Percentiles rank a stretch among this genome's conserved stretches.
phyloP scores from a whole-genome alignment of 768 basidiomycete genomes.

The Suillus brevipes region DNA sequence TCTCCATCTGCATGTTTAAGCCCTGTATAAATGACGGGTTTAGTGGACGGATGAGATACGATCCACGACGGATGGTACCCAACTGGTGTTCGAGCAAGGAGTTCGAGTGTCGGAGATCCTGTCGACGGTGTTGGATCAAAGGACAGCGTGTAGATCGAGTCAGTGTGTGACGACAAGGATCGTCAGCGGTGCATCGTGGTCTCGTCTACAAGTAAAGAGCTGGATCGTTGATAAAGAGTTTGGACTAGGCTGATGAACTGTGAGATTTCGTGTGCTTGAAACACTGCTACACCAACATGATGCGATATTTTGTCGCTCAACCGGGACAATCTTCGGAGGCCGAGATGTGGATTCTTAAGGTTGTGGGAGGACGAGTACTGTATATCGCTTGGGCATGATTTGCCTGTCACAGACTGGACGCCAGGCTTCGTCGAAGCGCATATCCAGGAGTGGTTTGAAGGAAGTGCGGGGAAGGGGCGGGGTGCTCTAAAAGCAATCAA shows the following conservation, averaged over 20 bases:
- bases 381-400: slow-evolving; percentile 73
- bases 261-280: slow-evolving; percentile 1
- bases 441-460: slow-evolving; percentile 19
- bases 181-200: slow-evolving; percentile 18
- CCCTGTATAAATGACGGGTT: slow-evolving; percentile 60
- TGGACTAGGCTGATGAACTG: background rate
- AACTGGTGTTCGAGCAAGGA: slow-evolving; percentile 45
- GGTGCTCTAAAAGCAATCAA: too few relatives aligned
- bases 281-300: background rate
- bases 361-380: slow-evolving; percentile 43
- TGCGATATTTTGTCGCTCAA: background rate
- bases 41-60: slow-evolving; percentile 54
- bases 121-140: slow-evolving; percentile 62
- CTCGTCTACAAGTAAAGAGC: background rate
- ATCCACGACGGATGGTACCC: slow-evolving; percentile 80
- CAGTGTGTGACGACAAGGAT: slow-evolving; percentile 69
- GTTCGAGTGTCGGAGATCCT: slow-evolving; percentile 53
- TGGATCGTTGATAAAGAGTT: background rate
- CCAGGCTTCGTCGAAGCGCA: slow-evolving; percentile 68
- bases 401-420: slow-evolving; percentile 79
- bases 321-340: background rate
- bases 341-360: slow-evolving; percentile 15
- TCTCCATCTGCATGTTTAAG: slow-evolving; percentile 70
- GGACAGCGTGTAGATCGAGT: slow-evolving; percentile 58
- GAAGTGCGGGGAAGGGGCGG: too few relatives aligned